phyloP scores from a whole-genome alignment of 352 stramenopile genomes.

The Salisapilia sapeloensis region DNA sequence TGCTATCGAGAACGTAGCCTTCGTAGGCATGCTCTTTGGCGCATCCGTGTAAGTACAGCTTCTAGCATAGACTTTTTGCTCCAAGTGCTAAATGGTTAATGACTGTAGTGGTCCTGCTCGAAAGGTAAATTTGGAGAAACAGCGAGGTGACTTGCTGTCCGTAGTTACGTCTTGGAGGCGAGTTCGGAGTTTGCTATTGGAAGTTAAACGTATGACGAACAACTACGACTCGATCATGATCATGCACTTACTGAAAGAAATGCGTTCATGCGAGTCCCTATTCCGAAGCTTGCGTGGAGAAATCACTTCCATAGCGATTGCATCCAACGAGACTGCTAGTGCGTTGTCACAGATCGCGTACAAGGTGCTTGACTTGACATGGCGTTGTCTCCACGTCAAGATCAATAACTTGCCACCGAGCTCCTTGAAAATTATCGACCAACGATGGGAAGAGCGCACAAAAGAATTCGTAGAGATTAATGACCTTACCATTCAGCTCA shows the following conservation, averaged over 20 bases:
- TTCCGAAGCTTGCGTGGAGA: slow-evolving; percentile 63
- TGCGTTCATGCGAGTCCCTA: slow-evolving; percentile 55
- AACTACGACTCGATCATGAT: slow-evolving; percentile 60
- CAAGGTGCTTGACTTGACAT: slow-evolving; percentile 48
- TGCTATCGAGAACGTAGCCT: slow-evolving; percentile 50
- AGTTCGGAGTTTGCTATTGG: slow-evolving; percentile 31
- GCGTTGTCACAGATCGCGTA: slow-evolving; percentile 46
- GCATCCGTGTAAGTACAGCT: slow-evolving; percentile 22
- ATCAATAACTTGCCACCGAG: slow-evolving; percentile 10
- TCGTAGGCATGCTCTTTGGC: slow-evolving; percentile 66
- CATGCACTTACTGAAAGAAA: slow-evolving; percentile 60
- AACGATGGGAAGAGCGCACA: slow-evolving; percentile 40
- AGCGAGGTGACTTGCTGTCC: slow-evolving; percentile 37
- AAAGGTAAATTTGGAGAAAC: slow-evolving; percentile 42
- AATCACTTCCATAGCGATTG: slow-evolving; percentile 33
- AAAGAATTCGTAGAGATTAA: slow-evolving; percentile 40
- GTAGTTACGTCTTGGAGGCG: slow-evolving; percentile 61
- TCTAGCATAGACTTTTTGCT: not conserved
- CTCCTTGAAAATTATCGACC: slow-evolving; percentile 31
- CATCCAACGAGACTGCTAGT: slow-evolving; percentile 57
- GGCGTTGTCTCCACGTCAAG: slow-evolving; percentile 25
- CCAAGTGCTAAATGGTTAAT: slow-evolving; percentile 1
- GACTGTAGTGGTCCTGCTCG: slow-evolving; percentile 18
- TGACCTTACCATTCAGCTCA: slow-evolving; percentile 23
- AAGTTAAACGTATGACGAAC: slow-evolving; percentile 54